Evolutionary conservation across 2,329 filamentous ascomycete genomes (phyloP).

Genomic region (Hyphodiscus sp.): DNA sequence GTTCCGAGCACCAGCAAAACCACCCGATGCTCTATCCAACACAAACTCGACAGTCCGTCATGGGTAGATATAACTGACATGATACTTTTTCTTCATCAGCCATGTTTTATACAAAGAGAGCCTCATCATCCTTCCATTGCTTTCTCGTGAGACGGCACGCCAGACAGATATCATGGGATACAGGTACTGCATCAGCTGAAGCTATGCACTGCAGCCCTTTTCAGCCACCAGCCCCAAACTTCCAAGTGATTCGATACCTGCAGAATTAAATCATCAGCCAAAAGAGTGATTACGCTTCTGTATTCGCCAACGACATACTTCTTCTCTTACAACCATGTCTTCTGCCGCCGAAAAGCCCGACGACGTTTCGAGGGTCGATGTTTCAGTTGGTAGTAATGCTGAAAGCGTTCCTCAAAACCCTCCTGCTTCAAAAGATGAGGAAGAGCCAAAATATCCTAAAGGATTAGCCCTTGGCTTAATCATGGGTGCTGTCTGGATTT

Average conservation of each 20-base stretch:
- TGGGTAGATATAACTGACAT: background rate
- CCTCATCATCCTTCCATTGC: background rate
- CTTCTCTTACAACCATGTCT: background rate
- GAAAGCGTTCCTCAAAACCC: background rate
- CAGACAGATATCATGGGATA: too few relatives aligned
- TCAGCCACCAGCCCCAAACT: too few relatives aligned
- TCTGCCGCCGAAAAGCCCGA: background rate
- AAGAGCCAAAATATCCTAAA: background rate
- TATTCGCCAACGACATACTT: too few relatives aligned
- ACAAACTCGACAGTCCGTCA: background rate
- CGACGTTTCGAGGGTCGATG: background rate
- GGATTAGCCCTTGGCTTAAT: constrained; percentile 29
- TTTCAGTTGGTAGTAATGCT: background rate
- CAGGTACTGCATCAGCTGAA: too few relatives aligned
- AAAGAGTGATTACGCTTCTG: too few relatives aligned
- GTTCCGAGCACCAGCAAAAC: too few relatives aligned
- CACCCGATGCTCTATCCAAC: background rate
- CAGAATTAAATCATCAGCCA: too few relatives aligned
- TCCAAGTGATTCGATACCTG: too few relatives aligned
- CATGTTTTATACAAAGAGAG: background rate
- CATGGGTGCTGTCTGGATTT: constrained; percentile 37
- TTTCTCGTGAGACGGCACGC: too few relatives aligned
- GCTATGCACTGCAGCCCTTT: too few relatives aligned
- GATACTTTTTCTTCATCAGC: background rate
- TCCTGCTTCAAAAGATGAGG: background rate